Conservation (phyloP, 768 basidiomycete species). For the Lyophyllum decastes region DNA sequence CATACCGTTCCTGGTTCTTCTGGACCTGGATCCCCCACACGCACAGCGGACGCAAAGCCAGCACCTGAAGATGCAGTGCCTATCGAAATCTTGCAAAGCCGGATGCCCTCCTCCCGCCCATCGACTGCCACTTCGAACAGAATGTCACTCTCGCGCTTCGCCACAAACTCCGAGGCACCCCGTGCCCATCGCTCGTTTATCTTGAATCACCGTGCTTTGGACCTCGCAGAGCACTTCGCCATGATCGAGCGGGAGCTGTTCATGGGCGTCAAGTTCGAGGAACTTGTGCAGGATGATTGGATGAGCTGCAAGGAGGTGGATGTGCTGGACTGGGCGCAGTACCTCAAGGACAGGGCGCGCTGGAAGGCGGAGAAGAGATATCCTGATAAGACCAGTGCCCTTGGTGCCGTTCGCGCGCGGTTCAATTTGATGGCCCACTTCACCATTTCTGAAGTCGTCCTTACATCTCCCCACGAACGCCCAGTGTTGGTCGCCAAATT, state of each 20-base stretch:
- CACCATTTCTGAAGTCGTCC: slow-evolving; percentile 75
- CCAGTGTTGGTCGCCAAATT: slow-evolving; percentile 72
- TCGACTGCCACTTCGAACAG: slow-evolving; percentile 19
- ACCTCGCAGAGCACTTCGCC: slow-evolving; percentile 75
- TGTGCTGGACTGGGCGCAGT: slow-evolving; percentile 82
- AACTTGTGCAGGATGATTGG: slow-evolving; percentile 79
- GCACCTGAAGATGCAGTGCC: slow-evolving; percentile 64
- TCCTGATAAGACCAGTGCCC: slow-evolving; percentile 65
- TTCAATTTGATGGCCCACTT: slow-evolving; percentile 88
- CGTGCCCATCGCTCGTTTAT: slow-evolving; percentile 74
- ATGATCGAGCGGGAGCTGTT: slow-evolving; percentile 91
- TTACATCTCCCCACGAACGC: slow-evolving; percentile 69
- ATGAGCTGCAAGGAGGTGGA: slow-evolving; percentile 61
- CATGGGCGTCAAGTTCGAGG: slow-evolving; percentile 83
- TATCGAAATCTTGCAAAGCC: slow-evolving; percentile 63
- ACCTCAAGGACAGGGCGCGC: slow-evolving; percentile 71
- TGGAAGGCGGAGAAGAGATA: slow-evolving; percentile 64
- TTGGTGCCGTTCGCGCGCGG: slow-evolving; percentile 74
- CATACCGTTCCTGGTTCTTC: slow-evolving; percentile 27
- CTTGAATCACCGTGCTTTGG: slow-evolving; percentile 57
- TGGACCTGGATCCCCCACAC: slow-evolving; percentile 30
- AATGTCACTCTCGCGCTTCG: slow-evolving; percentile 34
- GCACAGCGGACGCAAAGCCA: slow-evolving; percentile 46
- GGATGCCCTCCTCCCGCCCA: slow-evolving; percentile 40
- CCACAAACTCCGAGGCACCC: slow-evolving; percentile 31